Percentiles rank a stretch among this genome's conserved stretches.
Evolutionary conservation across 129 eudicot genomes (phyloP).

Genomic region (Oenanthe sinensis): DNA sequence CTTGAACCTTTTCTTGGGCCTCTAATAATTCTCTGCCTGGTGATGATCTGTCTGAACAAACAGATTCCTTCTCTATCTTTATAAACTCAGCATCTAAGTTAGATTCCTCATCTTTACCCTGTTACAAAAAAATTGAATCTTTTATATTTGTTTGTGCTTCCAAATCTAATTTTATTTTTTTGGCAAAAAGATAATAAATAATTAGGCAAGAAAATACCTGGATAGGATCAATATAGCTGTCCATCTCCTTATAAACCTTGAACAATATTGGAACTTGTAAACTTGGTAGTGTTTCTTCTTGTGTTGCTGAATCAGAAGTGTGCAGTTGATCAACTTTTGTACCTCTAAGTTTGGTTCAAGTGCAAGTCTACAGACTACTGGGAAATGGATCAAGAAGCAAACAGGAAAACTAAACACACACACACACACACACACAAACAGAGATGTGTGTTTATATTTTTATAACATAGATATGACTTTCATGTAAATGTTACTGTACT

Average conservation of each 20-base stretch:
- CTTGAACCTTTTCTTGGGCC: constrained; percentile 61
- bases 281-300: constrained; percentile 40
- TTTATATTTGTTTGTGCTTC: background rate
- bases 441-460: no score
- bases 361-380: background rate
- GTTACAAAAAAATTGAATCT: constrained; percentile 5
- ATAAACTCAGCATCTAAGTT: constrained; percentile 77
- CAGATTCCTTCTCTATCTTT: constrained; percentile 73
- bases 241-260: constrained; percentile 26
- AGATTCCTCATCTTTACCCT: constrained; percentile 53
- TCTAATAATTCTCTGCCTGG: constrained; percentile 57
- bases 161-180: background rate
- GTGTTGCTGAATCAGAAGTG: constrained; percentile 23
- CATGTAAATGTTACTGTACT: background rate
- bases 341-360: background rate
- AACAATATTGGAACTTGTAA: constrained; percentile 40
- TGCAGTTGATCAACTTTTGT: background rate
- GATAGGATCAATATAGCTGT: constrained; percentile 23
- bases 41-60: constrained; percentile 17
- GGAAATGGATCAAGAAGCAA: background rate
- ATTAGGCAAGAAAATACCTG: constrained; percentile 26
- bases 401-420: background rate
- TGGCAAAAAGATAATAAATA: background rate
- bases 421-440: no score
- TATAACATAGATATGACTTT: no score